phyloP scores from a whole-genome alignment of 257 asterid genomes.

The Gynochthodes officinalis region DNA sequence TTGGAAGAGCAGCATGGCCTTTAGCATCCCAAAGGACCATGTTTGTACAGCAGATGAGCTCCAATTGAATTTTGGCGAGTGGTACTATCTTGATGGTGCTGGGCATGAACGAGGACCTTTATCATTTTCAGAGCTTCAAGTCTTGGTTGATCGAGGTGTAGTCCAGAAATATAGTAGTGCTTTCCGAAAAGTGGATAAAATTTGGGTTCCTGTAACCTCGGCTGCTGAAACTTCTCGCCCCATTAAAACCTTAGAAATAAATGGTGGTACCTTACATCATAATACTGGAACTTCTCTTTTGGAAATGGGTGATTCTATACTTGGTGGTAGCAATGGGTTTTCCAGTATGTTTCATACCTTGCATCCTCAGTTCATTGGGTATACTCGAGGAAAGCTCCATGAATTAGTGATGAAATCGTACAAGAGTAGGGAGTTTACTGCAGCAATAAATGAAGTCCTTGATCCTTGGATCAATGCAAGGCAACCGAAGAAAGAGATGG shows the following conservation, averaged over 20 bases:
- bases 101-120: constrained; percentile 97
- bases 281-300: constrained; percentile 31
- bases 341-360: constrained; percentile 57
- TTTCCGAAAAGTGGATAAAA: constrained; percentile 74
- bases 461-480: constrained; percentile 97
- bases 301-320: constrained; percentile 28
- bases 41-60: constrained; percentile 72
- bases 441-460: constrained; percentile 94
- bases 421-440: constrained; percentile 96
- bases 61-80: constrained; percentile 72
- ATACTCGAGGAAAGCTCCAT: constrained; percentile 92
- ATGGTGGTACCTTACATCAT: constrained; percentile 22
- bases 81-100: constrained; percentile 96
- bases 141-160: constrained; percentile 75
- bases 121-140: constrained; percentile 71
- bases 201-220: constrained; percentile 82
- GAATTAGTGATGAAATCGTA: constrained; percentile 96
- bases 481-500: constrained; percentile 87
- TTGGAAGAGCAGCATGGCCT: constrained; percentile 36
- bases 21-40: constrained; percentile 54
- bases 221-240: constrained; percentile 33
- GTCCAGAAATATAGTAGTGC: constrained; percentile 75
- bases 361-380: constrained; percentile 95
- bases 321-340: constrained; percentile 25
- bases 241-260: constrained; percentile 32